phyloP scores from a whole-genome alignment of 2,329 filamentous ascomycete species.

The Aureobasidium mangrovei region DNA sequence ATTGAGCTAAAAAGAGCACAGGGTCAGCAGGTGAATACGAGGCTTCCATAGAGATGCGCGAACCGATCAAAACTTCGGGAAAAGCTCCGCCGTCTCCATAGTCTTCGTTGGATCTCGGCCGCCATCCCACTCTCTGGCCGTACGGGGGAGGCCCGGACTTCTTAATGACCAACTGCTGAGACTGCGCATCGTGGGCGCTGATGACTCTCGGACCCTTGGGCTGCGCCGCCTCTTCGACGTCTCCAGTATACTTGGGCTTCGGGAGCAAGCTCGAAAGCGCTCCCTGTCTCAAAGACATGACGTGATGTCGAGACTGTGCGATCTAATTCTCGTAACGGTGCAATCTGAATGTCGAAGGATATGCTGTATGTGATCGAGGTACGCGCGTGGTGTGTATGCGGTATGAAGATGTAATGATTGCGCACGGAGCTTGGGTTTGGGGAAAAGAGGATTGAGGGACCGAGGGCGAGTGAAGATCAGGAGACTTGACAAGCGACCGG shows the following conservation, averaged over 20 bases:
- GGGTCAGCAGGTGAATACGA: too few relatives aligned
- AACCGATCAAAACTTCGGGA: conserved; percentile 69
- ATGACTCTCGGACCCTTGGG: conserved; percentile 77
- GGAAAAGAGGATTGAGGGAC: too few relatives aligned
- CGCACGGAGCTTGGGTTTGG: too few relatives aligned
- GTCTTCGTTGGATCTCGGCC: conserved; percentile 79
- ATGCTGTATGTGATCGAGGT: too few relatives aligned
- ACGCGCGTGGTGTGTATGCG: not conserved
- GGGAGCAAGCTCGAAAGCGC: conserved; percentile 71
- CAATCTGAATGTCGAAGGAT: too few relatives aligned
- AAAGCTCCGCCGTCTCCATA: conserved; percentile 96
- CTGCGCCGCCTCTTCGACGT: conserved; percentile 74
- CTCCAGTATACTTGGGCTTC: conserved; percentile 82
- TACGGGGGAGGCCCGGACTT: conserved; percentile 73
- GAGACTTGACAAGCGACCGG: too few relatives aligned
- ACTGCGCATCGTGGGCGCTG: conserved; percentile 68
- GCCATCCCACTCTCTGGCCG: conserved; percentile 79
- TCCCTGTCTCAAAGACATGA: conserved; percentile 54
- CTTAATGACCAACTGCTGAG: conserved; percentile 62
- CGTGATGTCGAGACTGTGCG: conserved; percentile 4
- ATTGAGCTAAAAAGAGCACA: conserved; percentile 54
- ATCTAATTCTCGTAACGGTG: too few relatives aligned
- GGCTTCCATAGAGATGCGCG: too few relatives aligned
- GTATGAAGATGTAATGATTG: not conserved
- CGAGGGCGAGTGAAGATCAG: too few relatives aligned